A percentile compares a stretch with the other conserved stretches of the same genome.
Conservation (phyloP, 2,329 filamentous ascomycete genomes). For the Colletotrichum euphorbiae region DNA sequence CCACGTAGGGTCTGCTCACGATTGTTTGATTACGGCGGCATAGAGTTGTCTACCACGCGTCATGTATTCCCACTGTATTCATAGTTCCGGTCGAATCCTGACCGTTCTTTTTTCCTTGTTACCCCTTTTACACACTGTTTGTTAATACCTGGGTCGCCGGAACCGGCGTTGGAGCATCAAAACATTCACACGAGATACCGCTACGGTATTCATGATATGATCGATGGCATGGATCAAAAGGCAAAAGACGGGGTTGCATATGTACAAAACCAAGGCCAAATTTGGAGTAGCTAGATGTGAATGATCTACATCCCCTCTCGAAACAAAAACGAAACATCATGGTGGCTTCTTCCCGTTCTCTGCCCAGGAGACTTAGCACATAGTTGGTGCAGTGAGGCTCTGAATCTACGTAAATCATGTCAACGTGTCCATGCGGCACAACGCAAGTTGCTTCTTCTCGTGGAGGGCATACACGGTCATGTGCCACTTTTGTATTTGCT, state of each 20-base stretch:
- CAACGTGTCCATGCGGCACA: no score
- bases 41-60: constrained; percentile 49
- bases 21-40: constrained; percentile 50
- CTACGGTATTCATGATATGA: constrained; percentile 60
- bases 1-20: constrained; percentile 6
- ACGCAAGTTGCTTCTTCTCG: no score
- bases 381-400: no score
- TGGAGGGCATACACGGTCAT: neutral
- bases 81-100: constrained; percentile 52
- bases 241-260: constrained; percentile 55
- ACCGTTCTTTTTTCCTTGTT: constrained; percentile 46
- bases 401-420: no score
- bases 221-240: constrained; percentile 55
- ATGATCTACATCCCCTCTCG: constrained; percentile 72
- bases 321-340: constrained; percentile 33
- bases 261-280: constrained; percentile 56
- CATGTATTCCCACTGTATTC: constrained; percentile 64
- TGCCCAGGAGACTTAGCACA: neutral
- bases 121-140: constrained; percentile 57
- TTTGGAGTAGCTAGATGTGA: constrained; percentile 56
- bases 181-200: constrained; percentile 55
- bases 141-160: constrained; percentile 59
- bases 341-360: neutral
- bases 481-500: constrained; percentile 2
- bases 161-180: constrained; percentile 66